Conservation (phyloP, 148 eudicot genomes). For the Rhododendron williamsianum region DNA sequence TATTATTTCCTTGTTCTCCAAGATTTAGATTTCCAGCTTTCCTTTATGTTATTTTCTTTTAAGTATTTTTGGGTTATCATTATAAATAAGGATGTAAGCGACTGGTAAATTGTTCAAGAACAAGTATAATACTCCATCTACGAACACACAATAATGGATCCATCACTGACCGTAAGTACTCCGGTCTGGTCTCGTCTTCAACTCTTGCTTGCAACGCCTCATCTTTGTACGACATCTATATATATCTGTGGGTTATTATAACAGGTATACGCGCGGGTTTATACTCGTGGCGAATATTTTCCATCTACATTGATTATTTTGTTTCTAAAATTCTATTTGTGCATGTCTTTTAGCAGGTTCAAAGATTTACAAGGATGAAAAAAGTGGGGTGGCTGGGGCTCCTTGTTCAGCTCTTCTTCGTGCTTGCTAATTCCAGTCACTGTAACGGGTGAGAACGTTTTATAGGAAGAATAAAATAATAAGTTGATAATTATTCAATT, state of each 20-base stretch:
- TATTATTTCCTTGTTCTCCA: no score
- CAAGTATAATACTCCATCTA: no score
- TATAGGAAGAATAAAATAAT: background rate
- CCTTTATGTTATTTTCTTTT: no score
- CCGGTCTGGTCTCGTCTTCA: background rate
- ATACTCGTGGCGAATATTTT: background rate
- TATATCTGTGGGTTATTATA: no score
- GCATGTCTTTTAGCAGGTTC: background rate
- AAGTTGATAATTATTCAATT: background rate
- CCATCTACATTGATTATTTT: background rate
- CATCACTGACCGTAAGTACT: no score
- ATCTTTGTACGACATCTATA: background rate
- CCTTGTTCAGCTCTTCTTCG: slow-evolving; percentile 1
- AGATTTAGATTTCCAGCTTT: no score
- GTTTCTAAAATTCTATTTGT: background rate
- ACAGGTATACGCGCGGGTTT: background rate
- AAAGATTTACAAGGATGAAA: background rate
- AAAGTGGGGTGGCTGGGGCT: background rate
- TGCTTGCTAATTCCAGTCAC: background rate
- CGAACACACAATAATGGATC: no score
- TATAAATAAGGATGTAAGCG: no score
- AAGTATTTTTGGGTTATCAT: no score
- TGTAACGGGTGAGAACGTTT: background rate
- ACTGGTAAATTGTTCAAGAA: no score
- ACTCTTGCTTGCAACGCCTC: background rate